phyloP scores from a whole-genome alignment of 2,329 filamentous ascomycete species.

The Helminthosporium solani region DNA sequence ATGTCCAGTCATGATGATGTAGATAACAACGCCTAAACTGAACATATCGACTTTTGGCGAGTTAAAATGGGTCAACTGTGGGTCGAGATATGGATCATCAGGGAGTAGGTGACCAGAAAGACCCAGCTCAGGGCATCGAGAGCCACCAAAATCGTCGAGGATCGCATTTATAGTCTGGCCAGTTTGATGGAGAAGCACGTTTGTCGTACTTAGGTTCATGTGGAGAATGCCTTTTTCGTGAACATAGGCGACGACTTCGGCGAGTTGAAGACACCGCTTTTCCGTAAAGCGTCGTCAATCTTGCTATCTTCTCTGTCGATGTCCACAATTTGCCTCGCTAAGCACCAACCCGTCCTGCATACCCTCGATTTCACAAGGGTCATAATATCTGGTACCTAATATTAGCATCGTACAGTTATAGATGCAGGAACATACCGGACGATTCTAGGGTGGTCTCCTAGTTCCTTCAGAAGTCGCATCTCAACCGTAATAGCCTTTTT shows the following conservation, averaged over 20 bases:
- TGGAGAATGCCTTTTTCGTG: constrained; percentile 12
- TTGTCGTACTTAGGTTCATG: constrained; percentile 12
- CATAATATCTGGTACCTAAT: no score
- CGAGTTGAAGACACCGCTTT: no score
- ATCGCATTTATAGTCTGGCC: constrained; percentile 7
- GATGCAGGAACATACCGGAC: no score
- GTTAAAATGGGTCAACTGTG: constrained; percentile 1
- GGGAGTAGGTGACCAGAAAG: constrained; percentile 11
- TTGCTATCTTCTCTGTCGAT: no score
- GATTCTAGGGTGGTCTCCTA: no score
- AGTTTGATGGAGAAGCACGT: constrained; percentile 12
- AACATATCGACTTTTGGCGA: constrained; percentile 10
- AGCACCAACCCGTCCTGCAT: no score
- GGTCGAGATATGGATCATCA: constrained; percentile 10
- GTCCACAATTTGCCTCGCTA: no score
- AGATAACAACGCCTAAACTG: constrained; percentile 9
- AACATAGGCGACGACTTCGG: constrained; percentile 11
- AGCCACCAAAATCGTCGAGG: constrained; percentile 15
- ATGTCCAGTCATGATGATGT: constrained; percentile 11
- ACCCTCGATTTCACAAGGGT: no score
- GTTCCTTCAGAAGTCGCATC: no score
- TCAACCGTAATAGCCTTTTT: no score
- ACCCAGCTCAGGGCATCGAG: constrained; percentile 9
- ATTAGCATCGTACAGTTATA: no score
- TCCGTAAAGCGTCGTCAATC: no score